Evolutionary conservation across 2,329 filamentous ascomycete genomes (phyloP).

Genomic region (Cladosporium velox): DNA sequence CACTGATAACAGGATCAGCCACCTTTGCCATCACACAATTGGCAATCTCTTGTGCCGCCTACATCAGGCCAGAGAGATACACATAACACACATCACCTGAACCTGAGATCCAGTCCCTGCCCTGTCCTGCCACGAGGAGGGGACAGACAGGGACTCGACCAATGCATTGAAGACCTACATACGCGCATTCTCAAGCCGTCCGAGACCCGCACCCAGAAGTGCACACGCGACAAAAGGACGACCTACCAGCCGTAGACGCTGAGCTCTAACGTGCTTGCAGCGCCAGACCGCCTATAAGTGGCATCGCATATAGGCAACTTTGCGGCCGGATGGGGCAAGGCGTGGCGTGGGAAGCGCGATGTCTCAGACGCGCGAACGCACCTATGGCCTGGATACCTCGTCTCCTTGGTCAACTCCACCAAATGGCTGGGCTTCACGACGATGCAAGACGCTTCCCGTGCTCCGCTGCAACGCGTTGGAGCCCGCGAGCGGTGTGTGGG

Average conservation of each 20-base stretch:
- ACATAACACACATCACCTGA: background rate
- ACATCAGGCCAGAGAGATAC: background rate
- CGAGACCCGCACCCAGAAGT: background rate
- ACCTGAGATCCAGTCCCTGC: background rate
- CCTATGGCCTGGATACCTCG: background rate
- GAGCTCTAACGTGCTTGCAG: background rate
- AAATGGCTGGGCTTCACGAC: constrained; percentile 21
- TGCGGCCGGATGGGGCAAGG: background rate
- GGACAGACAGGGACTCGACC: constrained; percentile 9
- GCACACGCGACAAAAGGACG: constrained; percentile 12
- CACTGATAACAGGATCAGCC: background rate
- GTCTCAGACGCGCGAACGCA: constrained; percentile 19
- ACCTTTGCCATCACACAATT: background rate
- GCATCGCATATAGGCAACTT: constrained; percentile 1
- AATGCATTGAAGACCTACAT: background rate
- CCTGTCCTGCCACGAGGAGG: constrained; percentile 6
- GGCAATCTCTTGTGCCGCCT: background rate
- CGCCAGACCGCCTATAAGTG: constrained; percentile 18
- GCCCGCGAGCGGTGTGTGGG: background rate
- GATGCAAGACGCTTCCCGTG: constrained; percentile 14
- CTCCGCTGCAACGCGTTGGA: constrained; percentile 13
- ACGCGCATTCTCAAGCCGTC: background rate
- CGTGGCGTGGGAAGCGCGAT: background rate
- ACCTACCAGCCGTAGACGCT: background rate
- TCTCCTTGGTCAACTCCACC: background rate